Base-by-base conservation (phyloP, 1,284 basidiomycete species). In the Leccinum solheimii region DNA sequence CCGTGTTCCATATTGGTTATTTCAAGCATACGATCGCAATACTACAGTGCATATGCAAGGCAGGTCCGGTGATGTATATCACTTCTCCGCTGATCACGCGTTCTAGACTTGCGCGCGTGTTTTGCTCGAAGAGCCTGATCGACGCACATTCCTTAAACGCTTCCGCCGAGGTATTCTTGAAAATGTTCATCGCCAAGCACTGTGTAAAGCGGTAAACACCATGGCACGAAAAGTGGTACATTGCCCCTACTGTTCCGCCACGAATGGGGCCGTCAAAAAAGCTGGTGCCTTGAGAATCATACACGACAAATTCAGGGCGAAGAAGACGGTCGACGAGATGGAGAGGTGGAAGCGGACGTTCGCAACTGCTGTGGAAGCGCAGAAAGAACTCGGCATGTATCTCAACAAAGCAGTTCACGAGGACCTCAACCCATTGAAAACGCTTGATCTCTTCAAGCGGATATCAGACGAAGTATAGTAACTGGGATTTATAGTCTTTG, bases 1-100 rank as follows among this genome's bases (percentile, higher is more conserved):
- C 97, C 0, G 96, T 98, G 13, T 99, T 98, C 73, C 96, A 99
- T 74, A 94, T 98, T 65, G 97, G 97, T 14, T 99, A 95, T 79
- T 98, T 99, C 81, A 95, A 96, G 72, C 95, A 98, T 65, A 94
- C 91, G 13, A 94, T 99, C 62, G 86, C 86, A 53, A 94, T 99
- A 68, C 83, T 99, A 0, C 97, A 99, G 75, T 92, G 92, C 71
- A 95, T 98, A 68, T 98, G 96, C 84, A 98, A 98, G 80, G 94
- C 94, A 62, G 53, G 82, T 70, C 21, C 36, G 34, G 23, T 27
- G 21, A 30, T 4, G 2, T 30, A 3, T 30, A 2, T 30, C 2
- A 4, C 9, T 30, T 10, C 30, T 30, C 13, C 13, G 34, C 53
- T 64, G 23, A 72, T 53, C 27, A 23, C 10, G 13, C 50, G 3